Conservation (phyloP, 1,139 yeast species). For the Magnusiomyces paraingens region DNA sequence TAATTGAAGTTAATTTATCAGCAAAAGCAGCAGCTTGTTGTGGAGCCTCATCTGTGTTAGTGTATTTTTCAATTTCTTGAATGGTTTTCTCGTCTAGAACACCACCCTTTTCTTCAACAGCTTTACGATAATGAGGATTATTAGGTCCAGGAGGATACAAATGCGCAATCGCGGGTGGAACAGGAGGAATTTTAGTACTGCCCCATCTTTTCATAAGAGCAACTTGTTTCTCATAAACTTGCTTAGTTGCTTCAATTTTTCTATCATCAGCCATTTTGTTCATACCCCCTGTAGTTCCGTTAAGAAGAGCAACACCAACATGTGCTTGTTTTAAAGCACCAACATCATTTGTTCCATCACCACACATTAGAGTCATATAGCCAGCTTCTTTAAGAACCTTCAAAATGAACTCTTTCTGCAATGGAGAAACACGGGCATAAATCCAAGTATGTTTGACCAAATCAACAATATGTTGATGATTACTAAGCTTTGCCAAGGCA, state of each 20-base stretch:
- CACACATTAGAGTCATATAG: slow-evolving; percentile 95
- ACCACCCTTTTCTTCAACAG: slow-evolving; percentile 79
- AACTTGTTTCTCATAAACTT: slow-evolving; percentile 78
- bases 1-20: slow-evolving; percentile 62
- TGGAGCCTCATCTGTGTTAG: slow-evolving; percentile 32
- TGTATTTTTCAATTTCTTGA: slow-evolving; percentile 49
- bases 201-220: slow-evolving; percentile 75
- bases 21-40: slow-evolving; percentile 55
- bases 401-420: slow-evolving; percentile 87
- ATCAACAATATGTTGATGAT: slow-evolving; percentile 52
- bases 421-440: slow-evolving; percentile 95
- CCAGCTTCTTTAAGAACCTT: slow-evolving; percentile 82
- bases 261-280: slow-evolving; percentile 81
- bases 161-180: slow-evolving; percentile 83
- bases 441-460: slow-evolving; percentile 90
- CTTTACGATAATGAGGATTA: slow-evolving; percentile 82
- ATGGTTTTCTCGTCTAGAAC: slow-evolving; percentile 46
- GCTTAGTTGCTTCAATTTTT: slow-evolving; percentile 56
- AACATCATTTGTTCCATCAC: slow-evolving; percentile 99
- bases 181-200: slow-evolving; percentile 57
- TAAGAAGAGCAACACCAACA: slow-evolving; percentile 91
- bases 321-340: slow-evolving; percentile 99
- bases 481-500: slow-evolving; percentile 61
- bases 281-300: slow-evolving; percentile 94
- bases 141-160: slow-evolving; percentile 92